Evolutionary conservation across 228 moss, liverwort and hornwort species (phyloP).

Genomic region (Sphagnum magellanicum): DNA sequence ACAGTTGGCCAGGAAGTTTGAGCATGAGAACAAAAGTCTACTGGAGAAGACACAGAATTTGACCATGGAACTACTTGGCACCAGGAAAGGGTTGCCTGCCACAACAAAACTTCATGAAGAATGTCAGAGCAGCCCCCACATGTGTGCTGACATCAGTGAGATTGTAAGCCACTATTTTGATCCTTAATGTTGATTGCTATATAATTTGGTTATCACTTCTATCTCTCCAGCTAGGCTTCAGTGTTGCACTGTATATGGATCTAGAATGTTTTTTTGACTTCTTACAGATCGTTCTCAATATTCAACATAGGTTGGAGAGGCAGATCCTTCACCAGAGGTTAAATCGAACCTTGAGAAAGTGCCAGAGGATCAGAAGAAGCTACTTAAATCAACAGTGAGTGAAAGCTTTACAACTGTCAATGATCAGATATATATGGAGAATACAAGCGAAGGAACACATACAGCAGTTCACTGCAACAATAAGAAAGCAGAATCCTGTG

Average conservation of each 20-base stretch:
- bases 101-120: slow-evolving; percentile 13
- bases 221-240: not conserved
- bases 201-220: not conserved
- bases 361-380: not conserved
- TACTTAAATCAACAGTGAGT: too few species aligned
- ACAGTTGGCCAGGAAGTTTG: slow-evolving; percentile 33
- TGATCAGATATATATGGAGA: not conserved
- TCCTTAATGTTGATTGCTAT: too few species aligned
- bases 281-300: not conserved
- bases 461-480: not conserved
- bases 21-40: slow-evolving; percentile 36
- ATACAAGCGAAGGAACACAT: not conserved
- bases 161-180: not conserved
- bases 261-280: not conserved
- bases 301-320: not conserved
- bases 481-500: not conserved
- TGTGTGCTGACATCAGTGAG: not conserved
- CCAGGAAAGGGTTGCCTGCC: not conserved
- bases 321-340: not conserved
- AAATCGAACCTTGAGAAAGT: not conserved
- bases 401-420: not conserved
- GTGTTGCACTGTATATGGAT: not conserved
- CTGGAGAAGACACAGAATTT: slow-evolving; percentile 31
- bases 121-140: slow-evolving; percentile 11
- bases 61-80: slow-evolving; percentile 14